Percentiles rank a stretch among this genome's conserved stretches.
These are phyloP conservation scores for Salix exigua DNA, from an alignment of 345 rosid species.

Conservation along the genomic window DNA sequence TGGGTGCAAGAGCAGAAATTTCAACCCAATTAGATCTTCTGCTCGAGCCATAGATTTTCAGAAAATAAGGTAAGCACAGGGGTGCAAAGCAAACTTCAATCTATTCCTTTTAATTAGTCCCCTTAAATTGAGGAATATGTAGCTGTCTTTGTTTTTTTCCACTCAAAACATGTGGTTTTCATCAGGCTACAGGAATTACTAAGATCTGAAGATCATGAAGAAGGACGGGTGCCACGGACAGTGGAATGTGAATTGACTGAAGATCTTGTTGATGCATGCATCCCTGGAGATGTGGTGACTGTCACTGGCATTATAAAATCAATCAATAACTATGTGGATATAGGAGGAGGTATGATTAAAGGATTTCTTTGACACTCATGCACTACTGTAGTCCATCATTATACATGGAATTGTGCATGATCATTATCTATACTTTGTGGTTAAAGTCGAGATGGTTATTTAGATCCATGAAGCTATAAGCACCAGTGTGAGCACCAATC, in stretches of 20 bases:
- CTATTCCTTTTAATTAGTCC: no score
- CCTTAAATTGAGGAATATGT: background rate
- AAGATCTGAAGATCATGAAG: conserved; percentile 84
- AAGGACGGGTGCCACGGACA: conserved; percentile 96
- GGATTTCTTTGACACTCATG: background rate
- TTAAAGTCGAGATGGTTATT: background rate
- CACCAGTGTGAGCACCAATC: no score
- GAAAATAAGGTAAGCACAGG: conserved; percentile 59
- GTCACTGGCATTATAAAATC: conserved; percentile 90
- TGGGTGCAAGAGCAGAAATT: conserved; percentile 85
- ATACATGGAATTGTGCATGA: conserved; percentile 3
- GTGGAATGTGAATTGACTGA: conserved; percentile 93
- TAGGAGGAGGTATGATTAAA: conserved; percentile 76
- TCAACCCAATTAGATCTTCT: conserved; percentile 70
- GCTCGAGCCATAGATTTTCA: conserved; percentile 81
- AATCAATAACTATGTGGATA: conserved; percentile 82
- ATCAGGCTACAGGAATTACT: conserved; percentile 75
- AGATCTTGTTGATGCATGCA: conserved; percentile 85
- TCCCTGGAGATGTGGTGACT: conserved; percentile 98
- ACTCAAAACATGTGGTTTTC: background rate
- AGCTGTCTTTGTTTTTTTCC: background rate
- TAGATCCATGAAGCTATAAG: no score
- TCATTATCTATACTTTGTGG: background rate
- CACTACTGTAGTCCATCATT: background rate
- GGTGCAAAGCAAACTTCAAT: background rate